Conservation (phyloP, 805 yeast genomes). For the Cyberlindnera euphorbiiphila region DNA sequence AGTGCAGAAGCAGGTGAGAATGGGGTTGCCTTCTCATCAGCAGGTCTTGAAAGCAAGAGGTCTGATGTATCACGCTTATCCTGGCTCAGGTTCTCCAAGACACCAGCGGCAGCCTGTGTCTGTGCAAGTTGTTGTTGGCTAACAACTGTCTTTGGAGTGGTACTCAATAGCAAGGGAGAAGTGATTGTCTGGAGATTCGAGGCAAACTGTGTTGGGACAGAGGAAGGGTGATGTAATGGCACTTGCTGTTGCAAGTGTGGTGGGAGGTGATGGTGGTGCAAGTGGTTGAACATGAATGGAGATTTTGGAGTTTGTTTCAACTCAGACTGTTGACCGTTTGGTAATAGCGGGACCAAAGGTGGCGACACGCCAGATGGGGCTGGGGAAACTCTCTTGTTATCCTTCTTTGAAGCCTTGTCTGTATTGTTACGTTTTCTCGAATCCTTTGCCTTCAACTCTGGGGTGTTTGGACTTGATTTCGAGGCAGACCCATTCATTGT, state of each 20-base stretch:
- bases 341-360: slow-evolving; percentile 37
- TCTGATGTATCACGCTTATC: slow-evolving; percentile 16
- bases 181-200: slow-evolving; percentile 60
- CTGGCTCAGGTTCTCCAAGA: slow-evolving; percentile 24
- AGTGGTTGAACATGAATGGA: slow-evolving; percentile 19
- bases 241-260: slow-evolving; percentile 28
- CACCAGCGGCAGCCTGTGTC: slow-evolving; percentile 31
- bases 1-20: slow-evolving; percentile 27
- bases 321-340: slow-evolving; percentile 27
- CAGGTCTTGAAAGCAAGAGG: slow-evolving; percentile 7
- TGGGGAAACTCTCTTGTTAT: slow-evolving; percentile 15
- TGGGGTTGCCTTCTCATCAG: slow-evolving; percentile 17
- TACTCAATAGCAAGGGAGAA: slow-evolving; percentile 58
- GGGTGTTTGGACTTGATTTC: slow-evolving; percentile 22
- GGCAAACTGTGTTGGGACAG: slow-evolving; percentile 69
- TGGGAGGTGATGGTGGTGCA: slow-evolving; percentile 30
- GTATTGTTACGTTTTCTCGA: slow-evolving; percentile 10
- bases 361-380: slow-evolving; percentile 31
- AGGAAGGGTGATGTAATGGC: slow-evolving; percentile 50
- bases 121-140: slow-evolving; percentile 33
- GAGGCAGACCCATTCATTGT: slow-evolving; percentile 9
- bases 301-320: slow-evolving; percentile 18
- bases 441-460: slow-evolving; percentile 22
- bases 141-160: slow-evolving; percentile 31
- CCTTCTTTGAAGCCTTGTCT: slow-evolving; percentile 1